A percentile compares a stretch with the other conserved stretches of the same genome.
phyloP scores from a whole-genome alignment of 2,329 filamentous ascomycete species.

The Claviceps maximensis region DNA sequence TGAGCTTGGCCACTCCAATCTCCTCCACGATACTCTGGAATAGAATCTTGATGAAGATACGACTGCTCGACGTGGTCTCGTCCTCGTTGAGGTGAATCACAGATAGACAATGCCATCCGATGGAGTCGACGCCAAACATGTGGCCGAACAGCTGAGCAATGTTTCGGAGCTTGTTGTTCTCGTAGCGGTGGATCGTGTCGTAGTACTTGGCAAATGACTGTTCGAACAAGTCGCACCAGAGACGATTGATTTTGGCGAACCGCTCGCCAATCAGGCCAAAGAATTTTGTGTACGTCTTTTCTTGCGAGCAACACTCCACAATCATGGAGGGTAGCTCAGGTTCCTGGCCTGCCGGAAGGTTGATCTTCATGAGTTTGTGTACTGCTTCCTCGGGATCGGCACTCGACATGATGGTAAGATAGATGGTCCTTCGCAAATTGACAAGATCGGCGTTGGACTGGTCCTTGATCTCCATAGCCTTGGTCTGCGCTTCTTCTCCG shows the following conservation, averaged over 20 bases:
- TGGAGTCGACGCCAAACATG: slow-evolving; percentile 72
- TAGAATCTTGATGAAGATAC: slow-evolving; percentile 97
- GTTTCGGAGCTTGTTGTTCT: slow-evolving; percentile 89
- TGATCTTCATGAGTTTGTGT: slow-evolving; percentile 93
- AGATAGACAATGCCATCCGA: slow-evolving; percentile 83
- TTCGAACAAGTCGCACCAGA: slow-evolving; percentile 91
- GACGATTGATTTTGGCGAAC: slow-evolving; percentile 87
- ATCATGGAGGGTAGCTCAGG: slow-evolving; percentile 91
- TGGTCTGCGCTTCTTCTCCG: slow-evolving; percentile 62
- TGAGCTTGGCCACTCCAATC: slow-evolving; percentile 69
- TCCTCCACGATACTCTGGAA: slow-evolving; percentile 87
- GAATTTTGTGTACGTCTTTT: slow-evolving; percentile 95
- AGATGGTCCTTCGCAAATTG: slow-evolving; percentile 85
- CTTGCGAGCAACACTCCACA: slow-evolving; percentile 90
- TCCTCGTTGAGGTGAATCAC: slow-evolving; percentile 87
- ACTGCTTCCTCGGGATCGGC: slow-evolving; percentile 93
- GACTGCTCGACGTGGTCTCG: slow-evolving; percentile 88
- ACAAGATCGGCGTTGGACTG: slow-evolving; percentile 93
- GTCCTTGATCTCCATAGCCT: slow-evolving; percentile 90
- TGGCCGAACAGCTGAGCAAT: slow-evolving; percentile 93
- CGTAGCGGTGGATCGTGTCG: slow-evolving; percentile 92
- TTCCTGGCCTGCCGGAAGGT: slow-evolving; percentile 75
- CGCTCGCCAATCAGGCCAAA: slow-evolving; percentile 89
- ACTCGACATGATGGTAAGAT: slow-evolving; percentile 93
- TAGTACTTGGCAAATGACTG: slow-evolving; percentile 86